Percentiles rank a stretch among this genome's conserved stretches.
Evolutionary conservation across 257 asterid genomes (phyloP).

Genomic region (Fraxinus excelsior): DNA sequence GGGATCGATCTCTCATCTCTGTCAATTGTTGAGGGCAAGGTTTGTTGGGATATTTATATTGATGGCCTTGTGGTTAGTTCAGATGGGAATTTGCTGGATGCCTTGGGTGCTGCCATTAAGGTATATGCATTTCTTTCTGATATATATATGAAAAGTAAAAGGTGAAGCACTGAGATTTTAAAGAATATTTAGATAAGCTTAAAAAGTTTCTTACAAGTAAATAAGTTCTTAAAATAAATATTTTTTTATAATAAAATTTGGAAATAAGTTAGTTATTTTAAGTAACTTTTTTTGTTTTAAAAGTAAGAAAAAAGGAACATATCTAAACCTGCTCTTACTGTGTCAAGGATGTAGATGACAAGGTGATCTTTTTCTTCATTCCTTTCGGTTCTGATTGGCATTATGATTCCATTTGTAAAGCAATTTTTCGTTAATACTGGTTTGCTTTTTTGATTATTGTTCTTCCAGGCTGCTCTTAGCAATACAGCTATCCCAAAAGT

Average conservation of each 20-base stretch:
- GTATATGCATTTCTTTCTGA: slow-evolving; percentile 33
- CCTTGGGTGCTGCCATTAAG: slow-evolving; percentile 90
- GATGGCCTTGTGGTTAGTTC: slow-evolving; percentile 89
- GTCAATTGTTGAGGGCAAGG: slow-evolving; percentile 77
- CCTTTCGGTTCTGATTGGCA: neutral
- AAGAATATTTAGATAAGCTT: neutral
- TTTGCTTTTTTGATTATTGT: slow-evolving; percentile 5
- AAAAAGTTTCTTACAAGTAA: neutral
- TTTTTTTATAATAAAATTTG: too few relatives aligned
- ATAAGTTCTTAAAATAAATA: neutral
- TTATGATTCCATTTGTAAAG: too few relatives aligned
- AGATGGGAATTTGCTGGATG: slow-evolving; percentile 87
- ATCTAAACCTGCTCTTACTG: neutral
- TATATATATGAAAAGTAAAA: neutral
- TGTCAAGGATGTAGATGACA: neutral
- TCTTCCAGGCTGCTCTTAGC: slow-evolving; percentile 77
- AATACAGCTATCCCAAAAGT: slow-evolving; percentile 84
- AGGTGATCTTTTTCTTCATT: neutral
- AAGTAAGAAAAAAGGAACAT: neutral
- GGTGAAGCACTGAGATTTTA: neutral
- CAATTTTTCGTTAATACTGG: neutral
- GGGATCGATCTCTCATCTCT: slow-evolving; percentile 83
- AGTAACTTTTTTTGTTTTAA: neutral
- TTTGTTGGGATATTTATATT: slow-evolving; percentile 94
- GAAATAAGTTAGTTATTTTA: neutral